Percentiles rank a stretch among this genome's conserved stretches.
Conservation (phyloP, 108 stramenopile species). For the Cyclotella sp. region DNA sequence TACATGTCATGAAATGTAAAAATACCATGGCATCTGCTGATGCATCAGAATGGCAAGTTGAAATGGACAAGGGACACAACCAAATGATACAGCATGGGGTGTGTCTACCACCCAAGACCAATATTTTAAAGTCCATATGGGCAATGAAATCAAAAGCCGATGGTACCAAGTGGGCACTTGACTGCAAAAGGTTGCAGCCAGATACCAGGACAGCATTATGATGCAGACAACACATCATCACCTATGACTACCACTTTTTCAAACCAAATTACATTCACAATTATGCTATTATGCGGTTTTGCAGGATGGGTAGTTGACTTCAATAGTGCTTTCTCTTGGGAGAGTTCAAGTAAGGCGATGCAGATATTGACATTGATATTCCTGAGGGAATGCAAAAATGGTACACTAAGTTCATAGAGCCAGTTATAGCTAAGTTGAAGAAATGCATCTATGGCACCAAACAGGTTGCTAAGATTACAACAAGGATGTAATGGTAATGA, state of each 20-base stretch:
- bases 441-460: conserved; percentile 12
- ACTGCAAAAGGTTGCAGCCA: conserved; percentile 20
- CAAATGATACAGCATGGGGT: background rate
- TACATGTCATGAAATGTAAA: conserved; percentile 44
- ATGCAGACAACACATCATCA: conserved; percentile 5
- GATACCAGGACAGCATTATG: conserved; percentile 26
- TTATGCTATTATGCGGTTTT: background rate
- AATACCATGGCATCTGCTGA: conserved; percentile 30
- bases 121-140: conserved; percentile 9
- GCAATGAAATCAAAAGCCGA: conserved; percentile 39
- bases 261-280: background rate
- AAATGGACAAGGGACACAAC: conserved; percentile 32
- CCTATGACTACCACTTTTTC: conserved; percentile 24
- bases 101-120: conserved; percentile 9
- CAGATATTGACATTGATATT: conserved; percentile 4
- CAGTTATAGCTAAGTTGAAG: background rate
- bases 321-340: background rate
- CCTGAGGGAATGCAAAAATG: conserved; percentile 14
- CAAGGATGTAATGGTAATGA: background rate
- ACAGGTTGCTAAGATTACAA: background rate
- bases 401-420: background rate
- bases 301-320: background rate
- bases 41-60: conserved; percentile 24
- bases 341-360: background rate
- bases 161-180: conserved; percentile 23